A percentile compares a stretch with the other conserved stretches of the same genome.
Conservation (phyloP, 2,329 filamentous ascomycete genomes). For the Aspergillus phoenicis region DNA sequence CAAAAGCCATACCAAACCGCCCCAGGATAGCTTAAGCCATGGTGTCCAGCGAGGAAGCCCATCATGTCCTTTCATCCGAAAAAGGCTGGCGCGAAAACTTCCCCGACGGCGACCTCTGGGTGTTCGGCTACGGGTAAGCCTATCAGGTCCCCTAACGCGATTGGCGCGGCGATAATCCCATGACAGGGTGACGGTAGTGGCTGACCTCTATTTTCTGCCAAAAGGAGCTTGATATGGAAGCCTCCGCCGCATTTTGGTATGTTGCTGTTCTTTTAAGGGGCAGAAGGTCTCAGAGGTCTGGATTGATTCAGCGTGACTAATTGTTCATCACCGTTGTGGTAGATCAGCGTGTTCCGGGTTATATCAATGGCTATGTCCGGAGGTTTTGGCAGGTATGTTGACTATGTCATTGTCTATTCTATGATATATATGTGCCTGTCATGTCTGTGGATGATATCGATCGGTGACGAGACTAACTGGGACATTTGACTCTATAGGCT, state of each 20-base stretch:
- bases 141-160: slow-evolving; percentile 1
- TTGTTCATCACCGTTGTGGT: slow-evolving; percentile 8
- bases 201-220: slow-evolving; percentile 11
- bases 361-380: slow-evolving; percentile 89
- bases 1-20: too few relatives aligned
- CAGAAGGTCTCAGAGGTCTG: background rate
- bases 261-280: slow-evolving; percentile 14
- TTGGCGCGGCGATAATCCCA: background rate
- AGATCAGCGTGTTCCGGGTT: slow-evolving; percentile 86
- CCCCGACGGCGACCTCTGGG: slow-evolving; percentile 74
- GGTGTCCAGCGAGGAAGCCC: background rate
- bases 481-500: slow-evolving; percentile 26
- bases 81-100: slow-evolving; percentile 49
- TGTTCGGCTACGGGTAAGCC: slow-evolving; percentile 91
- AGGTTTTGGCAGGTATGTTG: slow-evolving; percentile 92
- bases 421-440: background rate
- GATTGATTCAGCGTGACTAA: background rate
- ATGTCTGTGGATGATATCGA: background rate
- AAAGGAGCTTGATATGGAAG: slow-evolving; percentile 95
- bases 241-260: slow-evolving; percentile 93
- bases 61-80: background rate
- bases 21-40: background rate
- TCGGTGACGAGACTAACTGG: background rate
- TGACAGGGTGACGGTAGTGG: slow-evolving; percentile 1
- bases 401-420: background rate